Conservation (phyloP, 78 protist species). For the Creolimax fragrantissima region DNA sequence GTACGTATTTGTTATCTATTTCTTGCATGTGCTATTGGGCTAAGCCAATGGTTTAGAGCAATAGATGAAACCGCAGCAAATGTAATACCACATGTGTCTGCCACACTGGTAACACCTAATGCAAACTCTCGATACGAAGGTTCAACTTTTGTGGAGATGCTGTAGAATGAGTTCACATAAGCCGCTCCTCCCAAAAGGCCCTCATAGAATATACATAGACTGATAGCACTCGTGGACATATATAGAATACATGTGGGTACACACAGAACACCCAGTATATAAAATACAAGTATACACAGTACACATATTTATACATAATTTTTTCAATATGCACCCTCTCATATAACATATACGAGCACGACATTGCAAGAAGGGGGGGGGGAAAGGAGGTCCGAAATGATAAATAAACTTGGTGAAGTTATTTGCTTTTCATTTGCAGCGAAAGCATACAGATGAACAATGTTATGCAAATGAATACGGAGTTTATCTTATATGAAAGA, state of each 20-base stretch:
- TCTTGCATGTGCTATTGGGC: not conserved
- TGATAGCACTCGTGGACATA: not conserved
- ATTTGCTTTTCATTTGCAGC: too few relatives aligned
- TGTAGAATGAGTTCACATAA: slow-evolving; percentile 25
- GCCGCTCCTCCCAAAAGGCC: slow-evolving; percentile 34
- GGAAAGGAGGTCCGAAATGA: too few relatives aligned
- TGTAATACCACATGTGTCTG: slow-evolving; percentile 11
- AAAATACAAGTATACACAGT: too few relatives aligned
- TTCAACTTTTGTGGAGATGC: not conserved
- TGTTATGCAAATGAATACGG: too few relatives aligned
- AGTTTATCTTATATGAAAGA: too few relatives aligned
- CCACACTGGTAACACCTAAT: slow-evolving; percentile 1
- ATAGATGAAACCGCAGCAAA: not conserved
- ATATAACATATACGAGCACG: too few relatives aligned
- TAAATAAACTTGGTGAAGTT: too few relatives aligned
- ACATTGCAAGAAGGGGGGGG: too few relatives aligned
- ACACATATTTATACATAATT: too few relatives aligned
- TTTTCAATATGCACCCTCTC: too few relatives aligned
- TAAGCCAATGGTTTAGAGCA: not conserved
- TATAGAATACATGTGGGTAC: not conserved
- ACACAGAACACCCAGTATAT: not conserved
- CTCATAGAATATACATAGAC: slow-evolving; percentile 3
- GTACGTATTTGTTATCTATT: not conserved
- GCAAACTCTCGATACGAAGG: slow-evolving; percentile 18
- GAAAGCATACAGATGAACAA: too few relatives aligned